phyloP scores from a whole-genome alignment of 805 yeast genomes.

The Candida sphagnicola region DNA sequence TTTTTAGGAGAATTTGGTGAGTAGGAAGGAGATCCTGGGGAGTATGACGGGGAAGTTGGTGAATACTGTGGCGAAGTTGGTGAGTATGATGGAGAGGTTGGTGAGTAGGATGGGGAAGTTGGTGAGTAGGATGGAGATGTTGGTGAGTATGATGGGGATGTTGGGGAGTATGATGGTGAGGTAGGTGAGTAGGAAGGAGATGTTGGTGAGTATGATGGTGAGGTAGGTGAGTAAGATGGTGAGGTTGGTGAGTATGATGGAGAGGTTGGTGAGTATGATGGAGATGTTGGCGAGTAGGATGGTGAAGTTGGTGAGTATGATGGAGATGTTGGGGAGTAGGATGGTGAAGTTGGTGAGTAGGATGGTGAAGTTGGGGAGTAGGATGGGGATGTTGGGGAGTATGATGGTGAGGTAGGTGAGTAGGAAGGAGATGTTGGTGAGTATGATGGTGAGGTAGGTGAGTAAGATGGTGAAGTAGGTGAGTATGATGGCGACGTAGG shows the following conservation, averaged over 20 bases:
- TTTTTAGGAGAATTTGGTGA: slow-evolving; percentile 66
- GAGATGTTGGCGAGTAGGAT: slow-evolving; percentile 54
- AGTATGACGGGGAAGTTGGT: slow-evolving; percentile 76
- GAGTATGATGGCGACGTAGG: slow-evolving; percentile 59
- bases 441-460: slow-evolving; percentile 74
- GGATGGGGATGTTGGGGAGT: slow-evolving; percentile 66
- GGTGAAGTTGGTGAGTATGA: slow-evolving; percentile 74
- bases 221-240: slow-evolving; percentile 75
- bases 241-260: slow-evolving; percentile 76
- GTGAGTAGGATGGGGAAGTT: slow-evolving; percentile 64
- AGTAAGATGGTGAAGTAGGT: slow-evolving; percentile 64
- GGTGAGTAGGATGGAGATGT: slow-evolving; percentile 81
- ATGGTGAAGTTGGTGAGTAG: slow-evolving; percentile 69
- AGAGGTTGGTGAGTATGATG: slow-evolving; percentile 61
- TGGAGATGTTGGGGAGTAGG: slow-evolving; percentile 78
- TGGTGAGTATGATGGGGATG: slow-evolving; percentile 63
- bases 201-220: slow-evolving; percentile 68
- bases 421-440: slow-evolving; percentile 59
- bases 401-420: slow-evolving; percentile 72
- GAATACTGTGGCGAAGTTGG: slow-evolving; percentile 49
- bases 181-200: slow-evolving; percentile 82
- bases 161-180: slow-evolving; percentile 62
- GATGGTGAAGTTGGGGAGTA: slow-evolving; percentile 49
- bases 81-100: slow-evolving; percentile 74
- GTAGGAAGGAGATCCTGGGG: slow-evolving; percentile 78